Evolutionary conservation across 257 asterid species (phyloP).

Genomic region (Gentiana dahurica): DNA sequence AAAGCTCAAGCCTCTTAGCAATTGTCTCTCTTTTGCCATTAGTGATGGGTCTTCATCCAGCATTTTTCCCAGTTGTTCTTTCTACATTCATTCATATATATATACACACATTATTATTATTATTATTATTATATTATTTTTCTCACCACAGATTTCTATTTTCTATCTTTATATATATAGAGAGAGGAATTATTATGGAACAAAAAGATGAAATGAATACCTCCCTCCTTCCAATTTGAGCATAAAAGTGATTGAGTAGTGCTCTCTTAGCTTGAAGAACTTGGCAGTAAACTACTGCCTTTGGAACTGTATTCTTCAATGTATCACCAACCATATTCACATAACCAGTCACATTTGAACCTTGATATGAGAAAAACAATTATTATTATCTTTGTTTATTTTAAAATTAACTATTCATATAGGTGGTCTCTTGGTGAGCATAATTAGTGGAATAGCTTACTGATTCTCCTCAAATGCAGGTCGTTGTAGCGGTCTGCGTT

Average conservation of each 20-base stretch:
- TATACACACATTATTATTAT: too few species aligned
- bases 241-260: slow-evolving; percentile 63
- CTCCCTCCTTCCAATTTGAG: slow-evolving; percentile 91
- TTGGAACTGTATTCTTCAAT: slow-evolving; percentile 71
- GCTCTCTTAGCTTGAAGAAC: slow-evolving; percentile 83
- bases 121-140: too few species aligned
- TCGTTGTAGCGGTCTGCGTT: slow-evolving; percentile 73
- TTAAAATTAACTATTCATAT: too few species aligned
- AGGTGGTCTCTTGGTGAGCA: background rate
- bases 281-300: slow-evolving; percentile 98
- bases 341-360: slow-evolving; percentile 75
- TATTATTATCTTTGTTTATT: background rate
- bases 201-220: slow-evolving; percentile 18
- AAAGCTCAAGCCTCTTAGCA: slow-evolving; percentile 79
- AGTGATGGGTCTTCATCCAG: slow-evolving; percentile 93
- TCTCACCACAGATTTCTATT: background rate
- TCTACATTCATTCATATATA: slow-evolving; percentile 29
- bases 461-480: slow-evolving; percentile 65
- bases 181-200: too few species aligned
- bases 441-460: slow-evolving; percentile 19
- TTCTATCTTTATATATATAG: background rate
- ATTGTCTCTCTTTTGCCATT: slow-evolving; percentile 77
- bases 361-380: slow-evolving; percentile 24
- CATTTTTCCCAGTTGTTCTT: slow-evolving; percentile 88
- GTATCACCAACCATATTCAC: slow-evolving; percentile 79